These are phyloP conservation scores for Exophiala viscosa DNA, from an alignment of 2,329 filamentous ascomycete genomes.

Conservation along the genomic window DNA sequence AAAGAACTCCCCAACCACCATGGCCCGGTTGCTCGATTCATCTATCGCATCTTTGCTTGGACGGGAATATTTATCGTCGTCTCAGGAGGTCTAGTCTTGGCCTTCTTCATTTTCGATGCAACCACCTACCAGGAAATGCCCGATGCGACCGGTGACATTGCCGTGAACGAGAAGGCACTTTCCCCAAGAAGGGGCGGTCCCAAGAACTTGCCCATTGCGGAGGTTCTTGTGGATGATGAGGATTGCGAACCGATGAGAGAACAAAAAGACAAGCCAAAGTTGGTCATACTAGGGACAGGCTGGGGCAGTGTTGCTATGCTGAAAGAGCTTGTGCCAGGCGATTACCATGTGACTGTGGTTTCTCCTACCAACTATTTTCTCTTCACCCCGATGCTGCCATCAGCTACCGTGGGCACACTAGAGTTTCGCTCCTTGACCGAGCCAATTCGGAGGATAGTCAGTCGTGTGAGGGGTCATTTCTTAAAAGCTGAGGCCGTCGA, in stretches of 20 bases:
- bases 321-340: slow-evolving; percentile 82
- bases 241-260: slow-evolving; percentile 66
- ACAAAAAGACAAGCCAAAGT: slow-evolving; percentile 81
- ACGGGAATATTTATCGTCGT: slow-evolving; percentile 73
- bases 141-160: slow-evolving; percentile 63
- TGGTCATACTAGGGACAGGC: slow-evolving; percentile 89
- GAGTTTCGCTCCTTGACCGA: slow-evolving; percentile 89
- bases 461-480: slow-evolving; percentile 78
- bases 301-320: slow-evolving; percentile 92
- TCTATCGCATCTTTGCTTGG: slow-evolving; percentile 67
- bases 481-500: slow-evolving; percentile 81
- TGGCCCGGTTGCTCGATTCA: slow-evolving; percentile 47
- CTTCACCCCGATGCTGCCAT: slow-evolving; percentile 97
- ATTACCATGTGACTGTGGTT: slow-evolving; percentile 94
- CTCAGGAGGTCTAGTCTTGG: slow-evolving; percentile 65
- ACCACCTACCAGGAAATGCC: slow-evolving; percentile 77
- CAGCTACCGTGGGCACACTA: slow-evolving; percentile 91
- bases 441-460: slow-evolving; percentile 80
- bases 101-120: slow-evolving; percentile 91
- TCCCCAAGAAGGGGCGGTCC: slow-evolving; percentile 79
- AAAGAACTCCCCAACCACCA: slow-evolving; percentile 33
- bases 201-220: slow-evolving; percentile 90
- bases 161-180: slow-evolving; percentile 79
- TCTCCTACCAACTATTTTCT: slow-evolving; percentile 95
- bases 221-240: slow-evolving; percentile 83